Evolutionary conservation across 768 basidiomycete species (phyloP).

Genomic region (Phylloporus sp.): DNA sequence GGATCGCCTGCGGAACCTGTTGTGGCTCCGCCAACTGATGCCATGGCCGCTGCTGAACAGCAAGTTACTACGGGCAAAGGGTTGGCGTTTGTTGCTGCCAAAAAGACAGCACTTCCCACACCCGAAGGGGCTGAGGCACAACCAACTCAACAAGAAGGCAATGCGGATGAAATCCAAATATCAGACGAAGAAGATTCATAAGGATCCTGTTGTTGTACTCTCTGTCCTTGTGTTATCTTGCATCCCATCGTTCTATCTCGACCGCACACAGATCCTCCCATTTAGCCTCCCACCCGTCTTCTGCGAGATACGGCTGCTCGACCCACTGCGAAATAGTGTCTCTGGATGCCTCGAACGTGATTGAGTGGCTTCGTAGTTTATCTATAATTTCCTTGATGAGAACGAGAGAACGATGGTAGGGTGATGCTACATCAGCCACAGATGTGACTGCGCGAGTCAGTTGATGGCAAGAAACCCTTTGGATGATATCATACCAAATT

Average conservation of each 20-base stretch:
- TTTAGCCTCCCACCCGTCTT: conserved; percentile 60
- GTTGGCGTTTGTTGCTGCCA: conserved; percentile 76
- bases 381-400: conserved; percentile 53
- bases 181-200: conserved; percentile 75
- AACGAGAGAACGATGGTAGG: conserved; percentile 63
- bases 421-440: conserved; percentile 50
- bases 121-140: conserved; percentile 37
- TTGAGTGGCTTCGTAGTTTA: conserved; percentile 55
- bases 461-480: neutral
- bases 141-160: conserved; percentile 33
- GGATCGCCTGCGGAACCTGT: conserved; percentile 42
- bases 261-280: conserved; percentile 77
- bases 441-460: conserved; percentile 43
- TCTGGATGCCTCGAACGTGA: conserved; percentile 66
- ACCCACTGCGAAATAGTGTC: conserved; percentile 61
- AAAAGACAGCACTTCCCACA: conserved; percentile 41
- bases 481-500: conserved; percentile 51
- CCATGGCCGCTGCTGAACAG: conserved; percentile 84
- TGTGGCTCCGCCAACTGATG: conserved; percentile 50
- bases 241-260: conserved; percentile 73
- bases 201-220: conserved; percentile 18
- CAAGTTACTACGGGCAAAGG: conserved; percentile 53
- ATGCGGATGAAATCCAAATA: conserved; percentile 85
- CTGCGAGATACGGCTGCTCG: conserved; percentile 62
- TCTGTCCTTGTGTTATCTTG: conserved; percentile 22